These are phyloP conservation scores for Clitopilus hobsonii DNA, from an alignment of 768 basidiomycete species.

Conservation along the genomic window DNA sequence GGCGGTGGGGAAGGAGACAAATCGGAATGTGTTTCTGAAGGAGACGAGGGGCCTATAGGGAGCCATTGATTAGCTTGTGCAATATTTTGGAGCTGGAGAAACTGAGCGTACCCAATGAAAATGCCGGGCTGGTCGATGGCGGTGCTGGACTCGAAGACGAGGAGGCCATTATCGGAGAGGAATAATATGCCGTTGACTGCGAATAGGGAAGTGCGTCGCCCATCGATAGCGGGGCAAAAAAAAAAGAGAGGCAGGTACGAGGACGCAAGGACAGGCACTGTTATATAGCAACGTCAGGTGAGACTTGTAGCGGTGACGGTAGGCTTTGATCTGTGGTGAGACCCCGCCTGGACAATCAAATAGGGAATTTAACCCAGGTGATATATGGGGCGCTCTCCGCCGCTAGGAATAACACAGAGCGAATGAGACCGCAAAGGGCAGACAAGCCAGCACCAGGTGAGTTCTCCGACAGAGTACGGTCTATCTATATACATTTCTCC, in stretches of 20 bases:
- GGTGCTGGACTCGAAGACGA: background rate
- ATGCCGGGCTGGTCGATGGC: background rate
- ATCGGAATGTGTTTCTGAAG: slow-evolving; percentile 29
- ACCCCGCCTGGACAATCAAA: background rate
- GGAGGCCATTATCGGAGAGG: background rate
- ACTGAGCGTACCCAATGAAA: slow-evolving; percentile 13
- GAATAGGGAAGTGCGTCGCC: background rate
- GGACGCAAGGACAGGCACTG: background rate
- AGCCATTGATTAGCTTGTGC: slow-evolving; percentile 1
- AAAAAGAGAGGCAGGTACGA: background rate
- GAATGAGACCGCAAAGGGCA: background rate
- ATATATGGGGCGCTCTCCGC: background rate
- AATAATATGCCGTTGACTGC: background rate
- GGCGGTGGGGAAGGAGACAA: slow-evolving; percentile 12
- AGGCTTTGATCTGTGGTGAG: background rate
- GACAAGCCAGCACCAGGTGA: background rate
- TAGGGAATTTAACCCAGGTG: background rate
- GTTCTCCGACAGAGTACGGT: background rate
- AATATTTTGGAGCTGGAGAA: background rate
- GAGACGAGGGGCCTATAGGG: slow-evolving; percentile 36
- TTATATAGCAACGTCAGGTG: slow-evolving; percentile 1
- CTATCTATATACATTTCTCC: background rate
- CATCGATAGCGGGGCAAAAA: background rate
- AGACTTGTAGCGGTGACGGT: background rate
- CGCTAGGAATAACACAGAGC: background rate